A percentile compares a stretch with the other conserved stretches of the same genome.
Evolutionary conservation across 176 grass and related monocot species (phyloP).

Genomic region (Juncus effusus): DNA sequence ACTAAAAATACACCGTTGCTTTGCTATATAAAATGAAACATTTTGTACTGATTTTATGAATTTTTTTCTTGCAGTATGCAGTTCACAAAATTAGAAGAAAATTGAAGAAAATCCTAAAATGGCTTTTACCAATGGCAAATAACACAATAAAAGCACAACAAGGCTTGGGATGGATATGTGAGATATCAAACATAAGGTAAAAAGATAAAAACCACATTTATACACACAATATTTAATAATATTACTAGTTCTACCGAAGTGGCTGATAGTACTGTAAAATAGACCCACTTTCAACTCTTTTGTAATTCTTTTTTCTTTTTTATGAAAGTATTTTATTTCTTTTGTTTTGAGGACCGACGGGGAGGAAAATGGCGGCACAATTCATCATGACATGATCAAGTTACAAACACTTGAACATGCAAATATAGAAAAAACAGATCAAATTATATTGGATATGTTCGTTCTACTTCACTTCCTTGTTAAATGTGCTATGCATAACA

Average conservation of each 20-base stretch:
- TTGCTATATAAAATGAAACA: background rate
- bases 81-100: slow-evolving; percentile 32
- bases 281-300: too few species aligned
- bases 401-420: slow-evolving; percentile 54
- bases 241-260: background rate
- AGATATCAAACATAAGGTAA: slow-evolving; percentile 42
- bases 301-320: too few species aligned
- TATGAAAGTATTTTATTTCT: background rate
- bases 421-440: slow-evolving; percentile 50
- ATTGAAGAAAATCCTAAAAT: slow-evolving; percentile 50
- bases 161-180: slow-evolving; percentile 41
- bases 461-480: slow-evolving; percentile 47
- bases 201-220: background rate
- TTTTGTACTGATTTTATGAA: background rate
- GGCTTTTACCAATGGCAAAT: slow-evolving; percentile 52
- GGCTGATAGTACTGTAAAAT: background rate
- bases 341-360: slow-evolving; percentile 29
- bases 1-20: too few species aligned
- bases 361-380: slow-evolving; percentile 1
- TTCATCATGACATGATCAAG: slow-evolving; percentile 19
- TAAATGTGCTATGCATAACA: background rate
- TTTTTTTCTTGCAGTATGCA: slow-evolving; percentile 37
- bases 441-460: slow-evolving; percentile 45
- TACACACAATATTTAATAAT: too few species aligned
- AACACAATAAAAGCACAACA: slow-evolving; percentile 50